phyloP scores from a whole-genome alignment of 805 yeast species.

The Cyberlindnera euphorbiiphila region DNA sequence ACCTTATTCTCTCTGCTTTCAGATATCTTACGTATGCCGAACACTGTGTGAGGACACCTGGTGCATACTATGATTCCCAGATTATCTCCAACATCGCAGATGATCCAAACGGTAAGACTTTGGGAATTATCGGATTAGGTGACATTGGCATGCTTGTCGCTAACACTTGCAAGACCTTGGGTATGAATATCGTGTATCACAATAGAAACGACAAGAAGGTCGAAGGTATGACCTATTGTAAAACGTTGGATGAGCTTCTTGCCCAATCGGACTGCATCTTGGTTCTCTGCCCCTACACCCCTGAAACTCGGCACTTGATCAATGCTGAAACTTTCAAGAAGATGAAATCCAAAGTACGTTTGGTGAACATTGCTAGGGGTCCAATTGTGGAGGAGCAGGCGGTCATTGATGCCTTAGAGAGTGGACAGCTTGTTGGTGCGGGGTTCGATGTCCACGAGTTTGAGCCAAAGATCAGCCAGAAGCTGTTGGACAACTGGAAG shows the following conservation, averaged over 20 bases:
- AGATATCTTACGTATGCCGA: constrained; percentile 37
- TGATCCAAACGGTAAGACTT: constrained; percentile 38
- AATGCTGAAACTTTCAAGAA: constrained; percentile 28
- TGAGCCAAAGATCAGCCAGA: constrained; percentile 36
- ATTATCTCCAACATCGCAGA: constrained; percentile 33
- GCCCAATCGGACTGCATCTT: constrained; percentile 31
- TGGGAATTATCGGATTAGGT: constrained; percentile 47
- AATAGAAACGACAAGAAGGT: constrained; percentile 38
- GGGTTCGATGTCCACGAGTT: constrained; percentile 42
- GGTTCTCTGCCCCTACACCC: constrained; percentile 37
- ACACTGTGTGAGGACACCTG: constrained; percentile 33
- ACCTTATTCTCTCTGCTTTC: constrained; percentile 31
- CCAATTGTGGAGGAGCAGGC: constrained; percentile 39
- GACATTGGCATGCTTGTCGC: constrained; percentile 44
- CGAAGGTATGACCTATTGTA: constrained; percentile 31
- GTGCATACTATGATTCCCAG: constrained; percentile 31
- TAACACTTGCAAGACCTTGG: constrained; percentile 38
- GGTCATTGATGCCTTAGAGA: constrained; percentile 36
- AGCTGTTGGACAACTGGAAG: constrained; percentile 32
- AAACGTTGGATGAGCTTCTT: constrained; percentile 27
- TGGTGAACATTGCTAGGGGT: constrained; percentile 37
- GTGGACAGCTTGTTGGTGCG: constrained; percentile 40
- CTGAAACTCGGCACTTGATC: constrained; percentile 36
- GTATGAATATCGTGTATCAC: constrained; percentile 41
- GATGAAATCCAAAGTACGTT: constrained; percentile 30